These are phyloP conservation scores for Rhodotorula kratochvilovae DNA, from an alignment of 768 basidiomycete species.

Conservation along the genomic window DNA sequence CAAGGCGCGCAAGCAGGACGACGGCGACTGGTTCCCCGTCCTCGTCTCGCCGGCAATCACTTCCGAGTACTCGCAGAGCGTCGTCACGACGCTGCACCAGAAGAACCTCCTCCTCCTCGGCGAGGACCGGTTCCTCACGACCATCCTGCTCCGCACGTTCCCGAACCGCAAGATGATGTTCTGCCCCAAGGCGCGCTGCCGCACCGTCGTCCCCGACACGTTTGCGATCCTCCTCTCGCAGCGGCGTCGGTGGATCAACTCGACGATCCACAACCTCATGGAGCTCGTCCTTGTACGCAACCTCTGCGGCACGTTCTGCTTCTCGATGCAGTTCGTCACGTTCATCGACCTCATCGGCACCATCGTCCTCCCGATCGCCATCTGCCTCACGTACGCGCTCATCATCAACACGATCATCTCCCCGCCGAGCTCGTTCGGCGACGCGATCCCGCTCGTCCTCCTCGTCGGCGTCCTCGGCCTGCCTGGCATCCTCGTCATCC, in stretches of 20 bases:
- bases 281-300: slow-evolving; percentile 95
- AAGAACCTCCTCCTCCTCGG: slow-evolving; percentile 94
- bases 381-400: slow-evolving; percentile 80
- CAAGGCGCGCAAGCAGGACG: slow-evolving; percentile 79
- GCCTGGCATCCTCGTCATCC: slow-evolving; percentile 82
- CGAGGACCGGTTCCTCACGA: slow-evolving; percentile 98
- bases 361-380: slow-evolving; percentile 88
- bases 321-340: slow-evolving; percentile 99
- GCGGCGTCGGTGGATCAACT: slow-evolving; percentile 98
- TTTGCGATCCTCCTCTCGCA: slow-evolving; percentile 90
- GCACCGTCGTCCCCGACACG: slow-evolving; percentile 93
- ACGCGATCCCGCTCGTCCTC: slow-evolving; percentile 88
- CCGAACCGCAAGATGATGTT: slow-evolving; percentile 99
- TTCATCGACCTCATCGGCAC: slow-evolving; percentile 94
- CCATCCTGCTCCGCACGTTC: slow-evolving; percentile 91
- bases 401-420: slow-evolving; percentile 71
- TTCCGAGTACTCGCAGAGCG: slow-evolving; percentile 90
- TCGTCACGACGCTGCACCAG: slow-evolving; percentile 91
- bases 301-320: slow-evolving; percentile 97
- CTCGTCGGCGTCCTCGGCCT: slow-evolving; percentile 87
- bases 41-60: slow-evolving; percentile 96
- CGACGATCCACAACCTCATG: slow-evolving; percentile 98
- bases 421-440: slow-evolving; percentile 78
- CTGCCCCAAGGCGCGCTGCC: slow-evolving; percentile 87
- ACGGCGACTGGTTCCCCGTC: slow-evolving; percentile 96